These are phyloP conservation scores for Claviceps lovelessii DNA, from an alignment of 2,329 filamentous ascomycete genomes.

Conservation along the genomic window DNA sequence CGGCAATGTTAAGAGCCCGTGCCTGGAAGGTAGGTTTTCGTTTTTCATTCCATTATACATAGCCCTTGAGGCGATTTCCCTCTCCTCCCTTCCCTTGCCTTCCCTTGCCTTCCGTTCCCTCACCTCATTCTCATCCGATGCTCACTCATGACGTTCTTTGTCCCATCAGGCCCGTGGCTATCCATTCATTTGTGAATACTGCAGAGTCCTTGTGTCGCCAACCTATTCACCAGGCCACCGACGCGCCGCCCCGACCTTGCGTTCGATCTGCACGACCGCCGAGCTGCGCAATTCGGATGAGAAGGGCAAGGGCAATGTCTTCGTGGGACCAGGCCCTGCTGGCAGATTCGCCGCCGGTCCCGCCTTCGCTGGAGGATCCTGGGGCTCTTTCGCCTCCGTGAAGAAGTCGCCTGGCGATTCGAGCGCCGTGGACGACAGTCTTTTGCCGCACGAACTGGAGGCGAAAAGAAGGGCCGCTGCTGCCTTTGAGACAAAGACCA, in stretches of 20 bases:
- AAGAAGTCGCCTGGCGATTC: background rate
- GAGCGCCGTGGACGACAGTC: constrained; percentile 7
- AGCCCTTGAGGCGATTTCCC: background rate
- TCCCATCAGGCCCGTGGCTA: constrained; percentile 20
- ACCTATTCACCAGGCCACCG: constrained; percentile 5
- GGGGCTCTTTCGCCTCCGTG: constrained; percentile 9
- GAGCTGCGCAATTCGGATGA: constrained; percentile 8
- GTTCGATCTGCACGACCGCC: background rate
- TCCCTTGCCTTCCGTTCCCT: no score
- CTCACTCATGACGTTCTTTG: constrained; percentile 1
- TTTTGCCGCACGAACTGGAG: constrained; percentile 26
- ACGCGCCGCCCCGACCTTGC: background rate
- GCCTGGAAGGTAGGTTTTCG: constrained; percentile 21
- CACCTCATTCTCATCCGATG: constrained; percentile 1
- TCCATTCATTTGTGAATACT: constrained; percentile 28
- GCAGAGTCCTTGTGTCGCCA: constrained; percentile 18
- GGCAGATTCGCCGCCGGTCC: constrained; percentile 11
- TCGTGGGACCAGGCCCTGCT: constrained; percentile 12
- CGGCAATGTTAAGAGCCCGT: constrained; percentile 30
- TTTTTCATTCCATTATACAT: no score
- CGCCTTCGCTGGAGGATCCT: constrained; percentile 9
- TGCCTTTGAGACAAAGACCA: background rate
- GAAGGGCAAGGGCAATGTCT: constrained; percentile 8
- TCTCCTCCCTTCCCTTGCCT: no score
- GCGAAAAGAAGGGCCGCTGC: constrained; percentile 10